Evolutionary conservation across 2,329 filamentous ascomycete genomes (phyloP), one percentile per base, ranked within the genome.

Genomic region (Penicillium sp.): DNA sequence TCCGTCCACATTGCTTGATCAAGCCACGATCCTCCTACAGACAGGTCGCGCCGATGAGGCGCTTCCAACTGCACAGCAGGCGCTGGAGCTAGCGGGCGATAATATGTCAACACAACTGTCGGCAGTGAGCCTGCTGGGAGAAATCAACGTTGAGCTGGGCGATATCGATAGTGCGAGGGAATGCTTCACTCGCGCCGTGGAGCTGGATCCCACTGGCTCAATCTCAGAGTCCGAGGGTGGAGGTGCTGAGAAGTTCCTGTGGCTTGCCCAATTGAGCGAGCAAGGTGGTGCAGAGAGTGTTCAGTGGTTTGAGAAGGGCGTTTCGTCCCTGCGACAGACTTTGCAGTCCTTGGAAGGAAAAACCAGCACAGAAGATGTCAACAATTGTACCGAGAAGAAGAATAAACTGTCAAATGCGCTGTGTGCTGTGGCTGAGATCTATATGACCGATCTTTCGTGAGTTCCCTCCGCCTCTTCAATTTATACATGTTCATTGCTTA

Each of bases 381-480:
- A 76, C 20, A 64, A 78, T 29, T 46, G 85, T 33, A 82, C 86
- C 23, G 89, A 91, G 72, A 90, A 90, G 78, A 88, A 88, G 70
- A 80, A 81, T 59, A 94, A 94, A 73, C 80, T 97, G 29, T 90
- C 91, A 2, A 91, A 91, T 62, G 90, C 92, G n/a, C 81, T 99
- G 29, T 99, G 95, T 73, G 91, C 90, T 23, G 90, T 97, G 54
- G 87, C 90, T 6, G 94, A 99, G 76, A 91, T 99, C 43, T 99
- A 97, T 79, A 99, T 99, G 94, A 99, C 94, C 9, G 94, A 99
- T 76, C 77, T 97, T 63, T 94, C 89, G 65, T 94, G 84, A 70
- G 76, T 75, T 47, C 13, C 15, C 23, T 37, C 2, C 13, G 7
- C 6, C 9, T 8, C 32, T 20, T 21, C 8, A 23, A 17, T 33